Conservation (phyloP, 164 flowering plant genomes). For the Chloranthus sessilifolius region DNA sequence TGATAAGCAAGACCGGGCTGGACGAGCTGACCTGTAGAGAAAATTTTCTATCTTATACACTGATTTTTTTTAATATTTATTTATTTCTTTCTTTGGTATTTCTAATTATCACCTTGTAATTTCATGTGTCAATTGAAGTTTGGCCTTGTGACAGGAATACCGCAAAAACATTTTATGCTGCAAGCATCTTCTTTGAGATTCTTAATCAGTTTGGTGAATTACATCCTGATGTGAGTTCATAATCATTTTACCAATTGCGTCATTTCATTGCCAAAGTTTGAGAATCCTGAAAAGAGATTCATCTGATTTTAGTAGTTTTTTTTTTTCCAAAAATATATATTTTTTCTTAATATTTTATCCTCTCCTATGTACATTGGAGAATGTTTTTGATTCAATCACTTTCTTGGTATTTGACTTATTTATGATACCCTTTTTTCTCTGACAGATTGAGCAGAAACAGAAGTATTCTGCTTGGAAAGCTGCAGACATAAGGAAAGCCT, state of each 20-base stretch:
- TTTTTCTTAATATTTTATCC: too few relatives aligned
- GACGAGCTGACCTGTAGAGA: slow-evolving; percentile 87
- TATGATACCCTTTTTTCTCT: slow-evolving; percentile 11
- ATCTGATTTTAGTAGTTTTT: too few relatives aligned
- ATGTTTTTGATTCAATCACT: too few relatives aligned
- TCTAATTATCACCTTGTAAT: background rate
- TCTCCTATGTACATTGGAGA: too few relatives aligned
- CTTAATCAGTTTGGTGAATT: slow-evolving; percentile 86
- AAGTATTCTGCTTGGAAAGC: slow-evolving; percentile 99
- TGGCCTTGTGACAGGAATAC: slow-evolving; percentile 53
- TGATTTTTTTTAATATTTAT: background rate
- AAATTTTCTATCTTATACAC: slow-evolving; percentile 1
- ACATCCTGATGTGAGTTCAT: slow-evolving; percentile 81
- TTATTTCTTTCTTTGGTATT: background rate
- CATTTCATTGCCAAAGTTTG: background rate
- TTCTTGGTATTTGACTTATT: too few relatives aligned
- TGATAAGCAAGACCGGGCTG: slow-evolving; percentile 97
- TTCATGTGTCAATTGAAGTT: background rate
- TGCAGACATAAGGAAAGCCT: slow-evolving; percentile 93
- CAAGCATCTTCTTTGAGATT: slow-evolving; percentile 97
- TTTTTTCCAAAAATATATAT: too few relatives aligned
- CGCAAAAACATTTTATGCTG: slow-evolving; percentile 97
- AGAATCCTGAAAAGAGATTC: background rate
- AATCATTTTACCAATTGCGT: background rate
- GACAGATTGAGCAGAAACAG: slow-evolving; percentile 91